phyloP scores from a whole-genome alignment of 306 rosid species.

The Prunus dulcis region DNA sequence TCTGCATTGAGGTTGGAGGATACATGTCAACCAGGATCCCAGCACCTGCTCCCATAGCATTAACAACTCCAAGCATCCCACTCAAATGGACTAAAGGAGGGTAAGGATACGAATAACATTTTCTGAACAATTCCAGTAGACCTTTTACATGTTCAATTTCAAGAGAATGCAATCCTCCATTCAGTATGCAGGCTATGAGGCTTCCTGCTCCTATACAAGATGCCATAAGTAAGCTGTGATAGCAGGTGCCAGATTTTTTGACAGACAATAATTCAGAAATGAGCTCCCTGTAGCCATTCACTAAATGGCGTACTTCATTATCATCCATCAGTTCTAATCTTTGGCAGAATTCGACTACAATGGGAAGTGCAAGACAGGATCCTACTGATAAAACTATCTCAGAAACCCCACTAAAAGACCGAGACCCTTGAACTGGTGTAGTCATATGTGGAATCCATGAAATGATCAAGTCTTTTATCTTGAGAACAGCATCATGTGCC shows the following conservation, averaged over 20 bases:
- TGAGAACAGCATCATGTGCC: constrained; percentile 57
- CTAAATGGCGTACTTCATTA: constrained; percentile 52
- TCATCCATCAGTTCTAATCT: constrained; percentile 74
- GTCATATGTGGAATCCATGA: constrained; percentile 74
- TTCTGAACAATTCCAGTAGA: constrained; percentile 68
- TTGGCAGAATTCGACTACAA: constrained; percentile 64
- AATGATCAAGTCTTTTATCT: constrained; percentile 60
- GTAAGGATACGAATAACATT: constrained; percentile 69
- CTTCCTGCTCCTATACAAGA: constrained; percentile 89
- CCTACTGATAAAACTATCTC: constrained; percentile 65
- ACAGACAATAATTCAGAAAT: constrained; percentile 66
- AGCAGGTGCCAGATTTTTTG: constrained; percentile 49
- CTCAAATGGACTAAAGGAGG: constrained; percentile 78
- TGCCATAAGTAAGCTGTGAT: constrained; percentile 78
- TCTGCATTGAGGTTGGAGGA: constrained; percentile 39
- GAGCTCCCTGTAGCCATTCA: constrained; percentile 58
- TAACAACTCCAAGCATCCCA: constrained; percentile 88
- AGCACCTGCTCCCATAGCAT: constrained; percentile 75
- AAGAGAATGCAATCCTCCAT: constrained; percentile 68
- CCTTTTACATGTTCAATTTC: constrained; percentile 56
- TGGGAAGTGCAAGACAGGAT: constrained; percentile 86
- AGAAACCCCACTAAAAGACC: constrained; percentile 33
- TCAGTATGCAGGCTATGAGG: constrained; percentile 55
- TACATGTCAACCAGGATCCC: constrained; percentile 54
- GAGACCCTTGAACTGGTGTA: constrained; percentile 36